Evolutionary conservation across 83 land plant genomes (phyloP).

Genomic region (Picea mariana): DNA sequence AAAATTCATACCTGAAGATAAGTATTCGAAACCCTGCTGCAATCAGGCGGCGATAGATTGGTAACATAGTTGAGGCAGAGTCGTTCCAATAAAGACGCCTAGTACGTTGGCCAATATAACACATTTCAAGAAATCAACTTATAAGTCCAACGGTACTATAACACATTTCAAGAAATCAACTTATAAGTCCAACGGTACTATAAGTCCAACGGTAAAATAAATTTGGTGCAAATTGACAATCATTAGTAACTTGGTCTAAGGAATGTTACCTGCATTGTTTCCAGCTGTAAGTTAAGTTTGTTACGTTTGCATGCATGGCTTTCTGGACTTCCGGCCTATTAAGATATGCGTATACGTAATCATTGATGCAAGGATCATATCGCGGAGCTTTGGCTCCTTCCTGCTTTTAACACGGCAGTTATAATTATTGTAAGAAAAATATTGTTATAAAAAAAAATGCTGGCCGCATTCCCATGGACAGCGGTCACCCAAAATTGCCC

Average conservation of each 20-base stretch:
- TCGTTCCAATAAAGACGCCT: neutral
- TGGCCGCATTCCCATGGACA: too few species aligned
- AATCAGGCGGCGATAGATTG: slow-evolving; percentile 20
- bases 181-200: too few species aligned
- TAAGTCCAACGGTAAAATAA: neutral
- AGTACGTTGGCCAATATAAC: neutral
- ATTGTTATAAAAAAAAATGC: too few species aligned
- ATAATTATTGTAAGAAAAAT: too few species aligned
- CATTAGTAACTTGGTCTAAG: neutral
- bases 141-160: neutral
- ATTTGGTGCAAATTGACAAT: too few species aligned
- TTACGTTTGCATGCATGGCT: slow-evolving; percentile 15
- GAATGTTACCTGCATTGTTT: neutral
- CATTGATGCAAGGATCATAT: slow-evolving; percentile 11
- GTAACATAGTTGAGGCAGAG: slow-evolving; percentile 10
- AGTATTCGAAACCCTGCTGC: slow-evolving; percentile 15
- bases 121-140: neutral
- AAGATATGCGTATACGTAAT: neutral
- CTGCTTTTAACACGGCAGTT: neutral
- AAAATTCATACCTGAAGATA: slow-evolving; percentile 22
- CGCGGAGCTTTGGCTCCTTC: slow-evolving; percentile 6
- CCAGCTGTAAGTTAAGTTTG: neutral
- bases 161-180: neutral
- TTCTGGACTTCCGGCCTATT: slow-evolving; percentile 15
- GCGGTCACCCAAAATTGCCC: too few species aligned